These are phyloP conservation scores for Raddia distichophylla DNA, from an alignment of 176 grass and related monocot species.

Conservation along the genomic window DNA sequence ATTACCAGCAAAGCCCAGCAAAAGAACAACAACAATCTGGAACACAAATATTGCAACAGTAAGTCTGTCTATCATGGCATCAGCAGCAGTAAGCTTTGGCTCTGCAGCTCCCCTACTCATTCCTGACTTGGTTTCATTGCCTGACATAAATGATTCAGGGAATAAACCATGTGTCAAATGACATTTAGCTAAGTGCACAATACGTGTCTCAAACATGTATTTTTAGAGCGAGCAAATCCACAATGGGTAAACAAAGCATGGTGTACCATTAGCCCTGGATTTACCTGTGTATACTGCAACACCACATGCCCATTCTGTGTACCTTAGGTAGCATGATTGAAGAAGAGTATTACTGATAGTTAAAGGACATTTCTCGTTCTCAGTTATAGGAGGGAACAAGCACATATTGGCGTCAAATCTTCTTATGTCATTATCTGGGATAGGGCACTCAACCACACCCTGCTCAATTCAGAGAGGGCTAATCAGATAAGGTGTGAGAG, in stretches of 20 bases:
- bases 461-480: constrained; percentile 48
- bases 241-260: constrained; percentile 14
- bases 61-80: constrained; percentile 89
- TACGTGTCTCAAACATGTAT: constrained; percentile 21
- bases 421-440: constrained; percentile 88
- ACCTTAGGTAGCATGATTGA: constrained; percentile 87
- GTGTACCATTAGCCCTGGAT: constrained; percentile 16
- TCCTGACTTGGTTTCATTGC: constrained; percentile 91
- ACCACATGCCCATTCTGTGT: constrained; percentile 95
- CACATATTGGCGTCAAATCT: constrained; percentile 93
- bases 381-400: constrained; percentile 65
- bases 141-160: constrained; percentile 43
- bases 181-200: constrained; percentile 21
- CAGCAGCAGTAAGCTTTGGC: constrained; percentile 82
- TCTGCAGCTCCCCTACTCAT: constrained; percentile 85
- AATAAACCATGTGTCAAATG: background rate
- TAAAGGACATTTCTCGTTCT: constrained; percentile 78
- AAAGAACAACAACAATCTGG: constrained; percentile 72
- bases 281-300: constrained; percentile 95
- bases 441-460: constrained; percentile 88
- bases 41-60: constrained; percentile 88
- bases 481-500: constrained; percentile 38
- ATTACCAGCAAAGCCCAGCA: constrained; percentile 80
- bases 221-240: constrained; percentile 23
- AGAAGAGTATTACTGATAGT: constrained; percentile 90